Evolutionary conservation across 306 rosid genomes (phyloP).

Genomic region (Datisca glomerata): DNA sequence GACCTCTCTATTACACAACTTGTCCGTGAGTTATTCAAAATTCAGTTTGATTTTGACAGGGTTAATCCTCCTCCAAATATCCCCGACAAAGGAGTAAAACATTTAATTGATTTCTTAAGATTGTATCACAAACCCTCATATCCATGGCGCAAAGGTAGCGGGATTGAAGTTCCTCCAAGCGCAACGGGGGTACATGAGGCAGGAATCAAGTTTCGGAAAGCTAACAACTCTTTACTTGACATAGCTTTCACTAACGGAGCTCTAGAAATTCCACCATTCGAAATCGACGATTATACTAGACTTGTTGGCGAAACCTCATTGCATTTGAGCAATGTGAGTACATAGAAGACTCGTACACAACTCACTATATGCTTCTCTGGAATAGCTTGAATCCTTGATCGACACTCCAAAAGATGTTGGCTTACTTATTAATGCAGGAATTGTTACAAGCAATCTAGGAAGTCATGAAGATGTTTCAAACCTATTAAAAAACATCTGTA

Average conservation of each 20-base stretch:
- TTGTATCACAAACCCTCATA: no score
- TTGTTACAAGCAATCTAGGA: slow-evolving; percentile 11
- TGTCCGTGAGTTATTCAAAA: slow-evolving; percentile 10
- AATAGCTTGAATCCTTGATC: slow-evolving; percentile 18
- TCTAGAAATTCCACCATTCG: slow-evolving; percentile 20
- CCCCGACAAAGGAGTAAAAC: no score
- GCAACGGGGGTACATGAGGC: slow-evolving; percentile 15
- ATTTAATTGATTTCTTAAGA: no score
- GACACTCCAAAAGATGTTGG: slow-evolving; percentile 10
- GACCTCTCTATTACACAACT: no score
- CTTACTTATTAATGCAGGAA: slow-evolving; percentile 16
- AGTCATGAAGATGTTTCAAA: background rate
- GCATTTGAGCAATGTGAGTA: slow-evolving; percentile 26
- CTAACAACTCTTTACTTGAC: slow-evolving; percentile 15
- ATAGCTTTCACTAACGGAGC: slow-evolving; percentile 10
- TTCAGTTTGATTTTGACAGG: background rate
- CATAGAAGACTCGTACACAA: background rate
- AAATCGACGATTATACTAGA: background rate
- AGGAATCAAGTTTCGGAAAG: slow-evolving; percentile 14
- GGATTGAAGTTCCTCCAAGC: slow-evolving; percentile 2
- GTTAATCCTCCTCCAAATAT: slow-evolving; percentile 19
- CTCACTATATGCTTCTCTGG: slow-evolving; percentile 14
- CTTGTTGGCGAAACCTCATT: slow-evolving; percentile 8
- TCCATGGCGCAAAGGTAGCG: no score
- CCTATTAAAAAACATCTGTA: no score